These are phyloP conservation scores for Apiospora rasikravindrae DNA, from an alignment of 2,329 filamentous ascomycete genomes.

Conservation along the genomic window DNA sequence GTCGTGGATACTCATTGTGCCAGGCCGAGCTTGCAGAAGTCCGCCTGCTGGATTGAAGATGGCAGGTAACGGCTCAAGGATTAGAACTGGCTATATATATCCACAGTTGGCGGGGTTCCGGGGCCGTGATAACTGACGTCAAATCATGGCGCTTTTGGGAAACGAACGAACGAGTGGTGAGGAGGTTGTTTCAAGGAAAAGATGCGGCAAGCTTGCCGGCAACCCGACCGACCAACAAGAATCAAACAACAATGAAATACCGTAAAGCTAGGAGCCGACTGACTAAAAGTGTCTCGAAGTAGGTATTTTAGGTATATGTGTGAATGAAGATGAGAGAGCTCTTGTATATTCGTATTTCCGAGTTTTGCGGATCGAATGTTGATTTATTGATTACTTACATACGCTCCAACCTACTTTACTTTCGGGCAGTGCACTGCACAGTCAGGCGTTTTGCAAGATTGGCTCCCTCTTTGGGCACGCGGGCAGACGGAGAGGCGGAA, in stretches of 20 bases:
- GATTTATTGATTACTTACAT: not conserved
- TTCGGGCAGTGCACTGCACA: not conserved
- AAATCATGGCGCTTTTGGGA: slow-evolving; percentile 4
- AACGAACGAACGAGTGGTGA: not conserved
- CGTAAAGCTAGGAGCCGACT: not conserved
- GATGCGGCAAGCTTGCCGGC: not conserved
- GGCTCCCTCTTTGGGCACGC: not conserved
- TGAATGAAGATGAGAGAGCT: not conserved
- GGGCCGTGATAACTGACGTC: slow-evolving; percentile 3
- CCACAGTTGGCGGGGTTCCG: slow-evolving; percentile 15
- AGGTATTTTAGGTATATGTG: not conserved
- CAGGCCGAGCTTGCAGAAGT: not conserved
- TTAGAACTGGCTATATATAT: not conserved
- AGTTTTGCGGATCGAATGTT: not conserved
- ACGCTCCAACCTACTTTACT: not conserved
- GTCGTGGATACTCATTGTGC: slow-evolving; percentile 1
- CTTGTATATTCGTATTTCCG: not conserved
- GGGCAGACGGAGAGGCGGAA: not conserved
- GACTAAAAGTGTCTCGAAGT: not conserved
- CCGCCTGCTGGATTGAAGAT: not conserved
- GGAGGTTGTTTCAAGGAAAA: not conserved
- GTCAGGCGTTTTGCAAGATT: not conserved
- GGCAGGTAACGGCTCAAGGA: not conserved
- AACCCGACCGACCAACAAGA: not conserved
- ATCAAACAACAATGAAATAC: not conserved